A percentile compares a stretch with the other conserved stretches of the same genome.
Evolutionary conservation across 345 rosid genomes (phyloP).

Genomic region (Eucalyptus marginata): DNA sequence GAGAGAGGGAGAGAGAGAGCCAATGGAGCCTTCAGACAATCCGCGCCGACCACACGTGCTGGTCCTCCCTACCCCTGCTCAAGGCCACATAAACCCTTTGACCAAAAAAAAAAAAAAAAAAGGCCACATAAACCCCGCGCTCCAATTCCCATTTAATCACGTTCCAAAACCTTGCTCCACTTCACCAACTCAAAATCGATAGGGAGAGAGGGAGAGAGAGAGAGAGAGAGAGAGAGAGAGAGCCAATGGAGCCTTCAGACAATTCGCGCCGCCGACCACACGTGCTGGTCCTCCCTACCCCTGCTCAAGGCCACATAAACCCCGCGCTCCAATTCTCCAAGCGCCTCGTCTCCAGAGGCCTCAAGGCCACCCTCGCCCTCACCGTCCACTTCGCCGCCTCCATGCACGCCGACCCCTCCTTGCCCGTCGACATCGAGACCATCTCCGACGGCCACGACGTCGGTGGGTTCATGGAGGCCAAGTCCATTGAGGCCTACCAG

Average conservation of each 20-base stretch:
- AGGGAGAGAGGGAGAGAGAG: no score
- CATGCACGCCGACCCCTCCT: neutral
- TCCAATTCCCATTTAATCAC: no score
- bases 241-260: neutral
- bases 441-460: conserved; percentile 34
- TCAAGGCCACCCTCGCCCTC: conserved; percentile 9
- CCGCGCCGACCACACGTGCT: conserved; percentile 8
- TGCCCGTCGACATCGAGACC: conserved; percentile 1
- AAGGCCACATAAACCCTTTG: conserved; percentile 34
- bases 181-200: neutral
- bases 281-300: conserved; percentile 11
- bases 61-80: conserved; percentile 11
- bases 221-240: neutral
- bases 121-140: no score
- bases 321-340: conserved; percentile 27
- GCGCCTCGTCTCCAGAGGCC: conserved; percentile 10
- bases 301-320: conserved; percentile 24
- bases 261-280: neutral
- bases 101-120: no score
- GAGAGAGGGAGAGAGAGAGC: neutral
- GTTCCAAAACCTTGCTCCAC: neutral
- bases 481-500: neutral
- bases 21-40: no score
- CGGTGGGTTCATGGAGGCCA: neutral
- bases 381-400: neutral